Evolutionary conservation across 2,329 filamentous ascomycete genomes (phyloP).

Genomic region (Calonectria hawksworthii): DNA sequence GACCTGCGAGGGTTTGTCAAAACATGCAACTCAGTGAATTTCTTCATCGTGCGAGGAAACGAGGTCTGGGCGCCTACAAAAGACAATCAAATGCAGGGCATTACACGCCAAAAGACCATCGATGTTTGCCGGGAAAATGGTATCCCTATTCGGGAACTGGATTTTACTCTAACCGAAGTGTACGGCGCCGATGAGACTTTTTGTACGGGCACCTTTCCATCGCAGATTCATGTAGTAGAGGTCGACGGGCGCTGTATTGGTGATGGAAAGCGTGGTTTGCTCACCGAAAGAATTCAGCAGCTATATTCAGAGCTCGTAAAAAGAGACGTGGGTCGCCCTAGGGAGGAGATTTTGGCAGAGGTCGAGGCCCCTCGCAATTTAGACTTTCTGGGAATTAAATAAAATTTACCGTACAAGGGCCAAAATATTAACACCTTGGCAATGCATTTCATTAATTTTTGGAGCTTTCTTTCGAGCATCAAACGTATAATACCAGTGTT

Average conservation of each 20-base stretch:
- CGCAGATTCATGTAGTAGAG: slow-evolving; percentile 45
- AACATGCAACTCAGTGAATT: slow-evolving; percentile 51
- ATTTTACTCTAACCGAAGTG: slow-evolving; percentile 48
- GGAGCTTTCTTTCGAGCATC: background rate
- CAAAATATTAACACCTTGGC: background rate
- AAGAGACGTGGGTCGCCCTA: slow-evolving; percentile 35
- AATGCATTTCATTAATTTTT: background rate
- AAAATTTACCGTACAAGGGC: background rate
- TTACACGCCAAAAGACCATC: slow-evolving; percentile 49
- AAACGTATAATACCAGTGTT: background rate
- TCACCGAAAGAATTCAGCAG: slow-evolving; percentile 43
- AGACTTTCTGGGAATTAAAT: slow-evolving; percentile 13
- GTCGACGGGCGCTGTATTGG: slow-evolving; percentile 43
- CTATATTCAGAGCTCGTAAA: slow-evolving; percentile 40
- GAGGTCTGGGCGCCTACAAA: slow-evolving; percentile 51
- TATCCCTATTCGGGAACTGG: slow-evolving; percentile 44
- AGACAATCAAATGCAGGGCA: slow-evolving; percentile 50
- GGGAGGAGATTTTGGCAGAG: slow-evolving; percentile 40
- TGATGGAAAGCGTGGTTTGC: slow-evolving; percentile 38
- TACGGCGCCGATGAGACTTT: slow-evolving; percentile 50
- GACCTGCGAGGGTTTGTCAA: slow-evolving; percentile 48
- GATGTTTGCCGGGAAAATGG: slow-evolving; percentile 46
- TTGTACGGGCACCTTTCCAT: slow-evolving; percentile 48
- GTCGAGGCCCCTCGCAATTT: slow-evolving; percentile 43
- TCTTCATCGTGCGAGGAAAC: slow-evolving; percentile 49